Evolutionary conservation across 768 basidiomycete species (phyloP).

Genomic region (Arthromyces matolae): DNA sequence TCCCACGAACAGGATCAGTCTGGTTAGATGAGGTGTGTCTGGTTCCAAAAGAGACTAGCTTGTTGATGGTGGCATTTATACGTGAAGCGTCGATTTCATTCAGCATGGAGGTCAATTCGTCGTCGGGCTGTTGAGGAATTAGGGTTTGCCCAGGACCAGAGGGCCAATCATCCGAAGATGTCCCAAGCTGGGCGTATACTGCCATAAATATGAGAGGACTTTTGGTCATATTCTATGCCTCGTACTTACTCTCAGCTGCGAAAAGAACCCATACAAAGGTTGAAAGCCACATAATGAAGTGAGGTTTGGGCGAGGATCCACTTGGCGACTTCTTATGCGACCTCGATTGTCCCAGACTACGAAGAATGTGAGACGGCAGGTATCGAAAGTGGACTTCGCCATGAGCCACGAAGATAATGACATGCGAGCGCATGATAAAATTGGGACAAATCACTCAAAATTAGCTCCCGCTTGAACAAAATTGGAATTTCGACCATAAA

Average conservation of each 20-base stretch:
- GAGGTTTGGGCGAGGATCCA: no score
- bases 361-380: no score
- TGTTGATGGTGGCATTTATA: conserved; percentile 44
- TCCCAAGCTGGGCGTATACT: conserved; percentile 9
- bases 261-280: neutral
- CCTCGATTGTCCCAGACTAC: no score
- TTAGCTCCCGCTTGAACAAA: no score
- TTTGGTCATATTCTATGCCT: neutral
- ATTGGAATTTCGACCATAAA: no score
- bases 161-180: conserved; percentile 34
- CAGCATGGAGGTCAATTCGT: conserved; percentile 44
- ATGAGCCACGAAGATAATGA: no score
- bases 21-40: conserved; percentile 50
- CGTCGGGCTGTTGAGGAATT: conserved; percentile 38
- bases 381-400: no score
- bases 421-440: no score
- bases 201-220: neutral
- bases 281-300: neutral
- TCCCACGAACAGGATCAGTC: conserved; percentile 48
- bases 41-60: conserved; percentile 55
- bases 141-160: conserved; percentile 42
- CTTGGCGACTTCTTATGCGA: no score
- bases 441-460: no score
- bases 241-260: neutral
- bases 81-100: conserved; percentile 41